Evolutionary conservation across 768 basidiomycete species (phyloP).

Genomic region (Boletus rubescentipes): DNA sequence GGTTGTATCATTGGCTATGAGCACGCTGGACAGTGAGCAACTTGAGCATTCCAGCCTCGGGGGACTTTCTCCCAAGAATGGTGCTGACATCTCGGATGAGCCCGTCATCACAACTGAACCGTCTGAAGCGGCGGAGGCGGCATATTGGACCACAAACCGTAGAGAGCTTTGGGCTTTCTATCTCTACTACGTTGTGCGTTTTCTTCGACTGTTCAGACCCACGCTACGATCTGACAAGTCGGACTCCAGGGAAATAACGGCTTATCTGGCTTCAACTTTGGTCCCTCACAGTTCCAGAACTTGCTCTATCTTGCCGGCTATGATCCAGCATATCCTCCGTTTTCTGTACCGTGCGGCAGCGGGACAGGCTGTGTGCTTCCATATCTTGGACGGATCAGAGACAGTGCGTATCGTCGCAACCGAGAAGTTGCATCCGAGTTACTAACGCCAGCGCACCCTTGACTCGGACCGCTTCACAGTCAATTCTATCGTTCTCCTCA

Average conservation of each 20-base stretch:
- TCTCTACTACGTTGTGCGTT: conserved; percentile 49
- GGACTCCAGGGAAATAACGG: conserved; percentile 60
- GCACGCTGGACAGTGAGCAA: not conserved
- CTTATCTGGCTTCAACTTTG: conserved; percentile 67
- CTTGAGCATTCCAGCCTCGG: not conserved
- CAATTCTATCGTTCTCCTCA: conserved; percentile 75
- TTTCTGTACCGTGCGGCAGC: conserved; percentile 47
- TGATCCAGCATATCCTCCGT: conserved; percentile 59
- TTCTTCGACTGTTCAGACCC: not conserved
- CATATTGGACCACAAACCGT: conserved; percentile 40
- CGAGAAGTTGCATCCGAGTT: not conserved
- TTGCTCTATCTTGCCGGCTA: conserved; percentile 71
- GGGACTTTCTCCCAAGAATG: not conserved
- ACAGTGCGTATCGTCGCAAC: conserved; percentile 44
- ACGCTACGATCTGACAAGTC: not conserved
- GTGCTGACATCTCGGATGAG: not conserved
- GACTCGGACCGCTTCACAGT: conserved; percentile 50
- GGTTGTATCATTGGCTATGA: conserved; percentile 2
- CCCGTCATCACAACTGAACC: not conserved
- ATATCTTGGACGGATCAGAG: conserved; percentile 59
- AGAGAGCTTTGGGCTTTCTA: conserved; percentile 61
- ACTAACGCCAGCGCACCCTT: no score
- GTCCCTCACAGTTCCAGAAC: conserved; percentile 75
- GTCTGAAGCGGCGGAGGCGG: not conserved
- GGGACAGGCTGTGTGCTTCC: conserved; percentile 61